Percentiles rank a stretch among this genome's conserved stretches.
Evolutionary conservation across 257 asterid species (phyloP).

Genomic region (Solanum peruvianum): DNA sequence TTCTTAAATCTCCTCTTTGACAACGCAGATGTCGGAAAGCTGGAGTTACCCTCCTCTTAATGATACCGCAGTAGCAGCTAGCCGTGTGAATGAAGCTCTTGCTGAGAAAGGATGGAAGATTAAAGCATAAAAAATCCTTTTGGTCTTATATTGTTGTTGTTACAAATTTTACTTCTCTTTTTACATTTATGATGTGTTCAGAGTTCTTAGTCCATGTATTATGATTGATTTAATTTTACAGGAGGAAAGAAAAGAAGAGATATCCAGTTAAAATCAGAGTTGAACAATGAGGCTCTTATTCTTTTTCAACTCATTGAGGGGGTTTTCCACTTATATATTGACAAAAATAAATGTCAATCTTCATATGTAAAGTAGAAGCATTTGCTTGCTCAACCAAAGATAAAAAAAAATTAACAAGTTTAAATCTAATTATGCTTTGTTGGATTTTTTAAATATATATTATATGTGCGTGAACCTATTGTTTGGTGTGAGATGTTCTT

Average conservation of each 20-base stretch:
- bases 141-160: neutral
- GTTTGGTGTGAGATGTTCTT: neutral
- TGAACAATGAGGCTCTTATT: constrained; percentile 12
- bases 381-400: neutral
- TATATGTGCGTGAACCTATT: neutral
- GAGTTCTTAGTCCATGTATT: neutral
- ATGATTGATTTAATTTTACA: neutral
- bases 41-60: constrained; percentile 98
- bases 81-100: constrained; percentile 64
- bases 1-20: neutral
- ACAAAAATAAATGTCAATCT: constrained; percentile 14
- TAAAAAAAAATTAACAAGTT: neutral
- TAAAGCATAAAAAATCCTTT: neutral
- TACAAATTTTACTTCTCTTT: neutral
- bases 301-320: constrained; percentile 18
- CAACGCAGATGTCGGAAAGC: constrained; percentile 70
- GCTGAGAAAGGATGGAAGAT: constrained; percentile 88
- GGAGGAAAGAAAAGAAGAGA: neutral
- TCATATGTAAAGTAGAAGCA: neutral
- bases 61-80: constrained; percentile 80
- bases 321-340: constrained; percentile 24
- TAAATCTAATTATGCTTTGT: neutral
- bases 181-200: neutral
- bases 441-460: neutral
- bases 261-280: neutral